Conservation (phyloP, 768 basidiomycete species). For the Kwoniella botswanensis region DNA sequence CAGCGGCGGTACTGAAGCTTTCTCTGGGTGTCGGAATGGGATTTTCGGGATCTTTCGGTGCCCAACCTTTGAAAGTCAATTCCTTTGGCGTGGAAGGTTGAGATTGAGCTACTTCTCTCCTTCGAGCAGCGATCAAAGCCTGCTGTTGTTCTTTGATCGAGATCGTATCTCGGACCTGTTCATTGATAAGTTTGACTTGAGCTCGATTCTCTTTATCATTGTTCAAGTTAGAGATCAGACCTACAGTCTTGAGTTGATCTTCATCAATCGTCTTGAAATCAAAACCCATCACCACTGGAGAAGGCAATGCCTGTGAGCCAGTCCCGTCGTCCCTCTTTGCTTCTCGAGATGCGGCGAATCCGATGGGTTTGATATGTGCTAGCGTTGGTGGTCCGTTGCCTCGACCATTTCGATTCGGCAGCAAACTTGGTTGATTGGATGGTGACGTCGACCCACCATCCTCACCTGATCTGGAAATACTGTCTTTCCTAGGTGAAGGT, state of each 20-base stretch:
- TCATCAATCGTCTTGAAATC: constrained; percentile 50
- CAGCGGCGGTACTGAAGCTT: constrained; percentile 1
- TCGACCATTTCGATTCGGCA: background rate
- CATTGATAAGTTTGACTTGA: constrained; percentile 17
- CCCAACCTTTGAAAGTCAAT: constrained; percentile 53
- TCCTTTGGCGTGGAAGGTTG: constrained; percentile 47
- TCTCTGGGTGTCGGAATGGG: constrained; percentile 5
- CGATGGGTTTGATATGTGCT: constrained; percentile 50
- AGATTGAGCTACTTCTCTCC: constrained; percentile 40
- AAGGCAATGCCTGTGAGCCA: constrained; percentile 31
- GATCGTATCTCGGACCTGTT: constrained; percentile 52
- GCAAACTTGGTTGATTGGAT: background rate
- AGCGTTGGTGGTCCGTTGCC: constrained; percentile 5
- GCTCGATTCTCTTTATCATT: constrained; percentile 8
- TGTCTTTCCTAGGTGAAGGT: constrained; percentile 14
- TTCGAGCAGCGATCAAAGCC: constrained; percentile 51
- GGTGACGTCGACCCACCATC: constrained; percentile 12
- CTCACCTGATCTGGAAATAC: background rate
- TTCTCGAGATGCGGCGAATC: constrained; percentile 49
- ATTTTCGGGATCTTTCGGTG: constrained; percentile 40
- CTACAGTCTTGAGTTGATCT: constrained; percentile 51
- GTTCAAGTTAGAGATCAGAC: constrained; percentile 12
- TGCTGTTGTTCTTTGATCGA: constrained; percentile 54
- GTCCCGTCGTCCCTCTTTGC: constrained; percentile 33
- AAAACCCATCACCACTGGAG: constrained; percentile 55